Percentiles rank a stretch among this genome's conserved stretches.
These are phyloP conservation scores for Trichosporon asahii DNA, from an alignment of 1,284 basidiomycete genomes.

Conservation along the genomic window DNA sequence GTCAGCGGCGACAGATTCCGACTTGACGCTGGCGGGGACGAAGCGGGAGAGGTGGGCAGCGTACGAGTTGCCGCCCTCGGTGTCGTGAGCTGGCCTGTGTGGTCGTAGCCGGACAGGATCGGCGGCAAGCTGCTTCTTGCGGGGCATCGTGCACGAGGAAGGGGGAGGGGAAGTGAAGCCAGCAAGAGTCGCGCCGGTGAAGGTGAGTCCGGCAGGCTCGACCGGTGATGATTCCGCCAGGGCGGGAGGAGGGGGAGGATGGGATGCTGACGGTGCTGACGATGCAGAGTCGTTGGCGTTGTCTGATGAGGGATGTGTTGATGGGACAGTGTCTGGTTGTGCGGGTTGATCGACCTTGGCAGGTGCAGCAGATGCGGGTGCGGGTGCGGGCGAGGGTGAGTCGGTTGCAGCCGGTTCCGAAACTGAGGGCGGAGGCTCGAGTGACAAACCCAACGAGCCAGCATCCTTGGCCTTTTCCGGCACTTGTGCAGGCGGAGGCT, in stretches of 20 bases:
- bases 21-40: slow-evolving; percentile 22
- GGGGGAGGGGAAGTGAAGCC: slow-evolving; percentile 14
- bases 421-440: slow-evolving; percentile 14
- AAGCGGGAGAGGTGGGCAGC: slow-evolving; percentile 12
- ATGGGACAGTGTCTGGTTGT: background rate
- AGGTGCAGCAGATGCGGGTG: background rate
- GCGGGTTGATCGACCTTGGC: background rate
- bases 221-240: background rate
- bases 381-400: background rate
- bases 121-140: background rate
- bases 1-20: slow-evolving; percentile 19
- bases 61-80: slow-evolving; percentile 26
- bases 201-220: slow-evolving; percentile 13
- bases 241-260: background rate
- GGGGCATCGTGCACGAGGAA: slow-evolving; percentile 1
- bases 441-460: slow-evolving; percentile 22
- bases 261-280: slow-evolving; percentile 4
- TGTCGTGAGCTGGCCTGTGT: slow-evolving; percentile 21
- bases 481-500: slow-evolving; percentile 8
- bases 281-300: background rate
- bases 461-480: slow-evolving; percentile 10
- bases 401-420: slow-evolving; percentile 7
- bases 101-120: slow-evolving; percentile 20
- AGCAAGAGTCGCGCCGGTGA: slow-evolving; percentile 19
- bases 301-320: background rate